These are phyloP conservation scores for Aspergillus biplanus DNA, from an alignment of 495 filamentous ascomycete species.

Conservation along the genomic window DNA sequence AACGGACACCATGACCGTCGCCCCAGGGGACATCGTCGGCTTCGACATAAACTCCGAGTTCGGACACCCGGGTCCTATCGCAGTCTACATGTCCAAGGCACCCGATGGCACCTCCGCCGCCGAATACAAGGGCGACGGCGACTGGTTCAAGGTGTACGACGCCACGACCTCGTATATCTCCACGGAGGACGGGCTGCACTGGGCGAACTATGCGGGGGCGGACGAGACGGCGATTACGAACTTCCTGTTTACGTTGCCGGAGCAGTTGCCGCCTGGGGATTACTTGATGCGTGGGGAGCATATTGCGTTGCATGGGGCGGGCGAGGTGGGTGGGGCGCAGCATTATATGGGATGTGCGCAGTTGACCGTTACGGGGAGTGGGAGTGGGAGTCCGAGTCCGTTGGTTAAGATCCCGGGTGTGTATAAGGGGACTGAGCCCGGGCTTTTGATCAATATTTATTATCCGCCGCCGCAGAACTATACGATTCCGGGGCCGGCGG, in stretches of 20 bases:
- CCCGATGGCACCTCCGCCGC: conserved; percentile 5
- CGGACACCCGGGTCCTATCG: conserved; percentile 14
- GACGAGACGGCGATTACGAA: conserved; percentile 5
- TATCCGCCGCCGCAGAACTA: conserved; percentile 10
- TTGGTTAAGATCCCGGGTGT: conserved; percentile 15
- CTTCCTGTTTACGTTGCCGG: conserved; percentile 13
- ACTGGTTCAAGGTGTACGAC: conserved; percentile 21
- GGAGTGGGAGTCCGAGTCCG: conserved; percentile 9
- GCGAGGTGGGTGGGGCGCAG: conserved; percentile 8
- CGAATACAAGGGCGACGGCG: conserved; percentile 14
- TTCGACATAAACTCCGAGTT: conserved; percentile 15
- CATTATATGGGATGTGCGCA: conserved; percentile 18
- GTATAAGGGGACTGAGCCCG: conserved; percentile 13
- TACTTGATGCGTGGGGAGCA: conserved; percentile 18
- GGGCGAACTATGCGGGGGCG: conserved; percentile 5
- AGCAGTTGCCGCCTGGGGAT: conserved; percentile 7
- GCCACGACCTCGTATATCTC: conserved; percentile 4
- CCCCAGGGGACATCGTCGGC: conserved; percentile 21
- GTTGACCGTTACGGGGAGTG: conserved; percentile 15
- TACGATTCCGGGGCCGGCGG: conserved; percentile 12
- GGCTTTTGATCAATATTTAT: conserved; percentile 12
- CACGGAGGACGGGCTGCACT: neutral
- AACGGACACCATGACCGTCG: conserved; percentile 18
- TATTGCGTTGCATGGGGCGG: conserved; percentile 12
- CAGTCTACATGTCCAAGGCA: conserved; percentile 16